These are phyloP conservation scores for Lasiosphaeria hispida DNA, from an alignment of 495 filamentous ascomycete genomes.

Conservation along the genomic window DNA sequence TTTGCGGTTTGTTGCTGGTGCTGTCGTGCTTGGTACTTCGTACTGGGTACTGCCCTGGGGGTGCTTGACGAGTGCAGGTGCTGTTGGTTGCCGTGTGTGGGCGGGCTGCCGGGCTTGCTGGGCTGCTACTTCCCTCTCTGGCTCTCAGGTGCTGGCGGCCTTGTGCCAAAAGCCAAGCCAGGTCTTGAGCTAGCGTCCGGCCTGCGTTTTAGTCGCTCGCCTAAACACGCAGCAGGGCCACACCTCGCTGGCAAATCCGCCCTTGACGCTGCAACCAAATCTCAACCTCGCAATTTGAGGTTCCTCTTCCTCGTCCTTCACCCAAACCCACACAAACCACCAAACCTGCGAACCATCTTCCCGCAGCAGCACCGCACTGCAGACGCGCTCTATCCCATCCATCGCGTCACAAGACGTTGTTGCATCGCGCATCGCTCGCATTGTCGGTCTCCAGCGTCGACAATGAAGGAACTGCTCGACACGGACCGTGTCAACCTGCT, in stretches of 20 bases:
- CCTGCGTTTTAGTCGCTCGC: slow-evolving; percentile 33
- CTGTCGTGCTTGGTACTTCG: not conserved
- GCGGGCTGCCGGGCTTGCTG: slow-evolving; percentile 3
- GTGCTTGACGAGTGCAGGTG: too few relatives aligned
- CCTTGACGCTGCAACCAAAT: slow-evolving; percentile 29
- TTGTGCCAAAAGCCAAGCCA: slow-evolving; percentile 1
- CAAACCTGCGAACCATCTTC: slow-evolving; percentile 3
- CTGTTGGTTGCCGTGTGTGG: slow-evolving; percentile 4
- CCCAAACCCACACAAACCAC: slow-evolving; percentile 19
- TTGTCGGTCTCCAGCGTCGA: slow-evolving; percentile 30
- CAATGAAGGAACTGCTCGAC: slow-evolving; percentile 65
- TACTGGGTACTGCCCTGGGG: too few relatives aligned
- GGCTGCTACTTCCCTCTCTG: not conserved
- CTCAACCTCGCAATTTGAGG: slow-evolving; percentile 33
- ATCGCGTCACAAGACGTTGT: slow-evolving; percentile 8
- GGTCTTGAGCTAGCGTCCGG: slow-evolving; percentile 25
- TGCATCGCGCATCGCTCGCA: slow-evolving; percentile 28
- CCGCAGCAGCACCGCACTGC: not conserved
- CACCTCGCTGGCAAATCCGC: slow-evolving; percentile 17
- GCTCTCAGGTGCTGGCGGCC: not conserved
- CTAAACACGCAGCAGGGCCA: slow-evolving; percentile 33
- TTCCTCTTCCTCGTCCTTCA: slow-evolving; percentile 30
- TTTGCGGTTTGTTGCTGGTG: slow-evolving; percentile 3
- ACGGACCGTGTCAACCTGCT: slow-evolving; percentile 97
- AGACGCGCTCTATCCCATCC: slow-evolving; percentile 18